phyloP scores from a whole-genome alignment of 768 basidiomycete genomes.

The Lentinula raphanica region DNA sequence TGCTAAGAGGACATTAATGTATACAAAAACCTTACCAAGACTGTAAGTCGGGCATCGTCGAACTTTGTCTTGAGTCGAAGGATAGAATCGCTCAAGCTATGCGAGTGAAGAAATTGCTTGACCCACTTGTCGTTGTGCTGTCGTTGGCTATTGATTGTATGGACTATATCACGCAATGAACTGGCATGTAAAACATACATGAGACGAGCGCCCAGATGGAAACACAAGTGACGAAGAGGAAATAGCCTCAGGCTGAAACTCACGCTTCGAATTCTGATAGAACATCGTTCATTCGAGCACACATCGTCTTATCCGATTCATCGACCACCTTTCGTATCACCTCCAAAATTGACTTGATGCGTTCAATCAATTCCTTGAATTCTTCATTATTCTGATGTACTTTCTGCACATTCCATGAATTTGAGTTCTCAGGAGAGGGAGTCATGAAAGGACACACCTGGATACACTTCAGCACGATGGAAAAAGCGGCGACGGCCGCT shows the following conservation, averaged over 20 bases:
- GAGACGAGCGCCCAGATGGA: no score
- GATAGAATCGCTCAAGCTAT: background rate
- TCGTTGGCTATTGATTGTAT: background rate
- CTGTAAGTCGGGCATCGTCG: background rate
- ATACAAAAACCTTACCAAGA: background rate
- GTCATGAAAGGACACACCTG: background rate
- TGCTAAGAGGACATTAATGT: background rate
- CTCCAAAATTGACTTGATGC: background rate
- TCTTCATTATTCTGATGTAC: background rate
- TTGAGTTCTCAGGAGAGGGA: no score
- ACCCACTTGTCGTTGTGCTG: slow-evolving; percentile 1
- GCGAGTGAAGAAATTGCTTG: background rate
- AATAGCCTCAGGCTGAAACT: background rate
- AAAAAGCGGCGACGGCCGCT: background rate
- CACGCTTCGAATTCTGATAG: background rate
- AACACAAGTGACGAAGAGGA: background rate
- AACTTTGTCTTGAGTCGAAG: background rate
- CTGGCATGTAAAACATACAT: background rate
- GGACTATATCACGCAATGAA: background rate
- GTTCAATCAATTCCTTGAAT: background rate
- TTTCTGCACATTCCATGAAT: background rate
- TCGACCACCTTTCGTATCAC: background rate
- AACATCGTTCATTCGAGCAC: background rate
- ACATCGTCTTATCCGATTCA: background rate
- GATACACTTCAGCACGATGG: background rate